Evolutionary conservation across 192 early-diverging fungal species (phyloP), one percentile per base, ranked within the genome.

Genomic region (Dimargaris xerosporica): DNA sequence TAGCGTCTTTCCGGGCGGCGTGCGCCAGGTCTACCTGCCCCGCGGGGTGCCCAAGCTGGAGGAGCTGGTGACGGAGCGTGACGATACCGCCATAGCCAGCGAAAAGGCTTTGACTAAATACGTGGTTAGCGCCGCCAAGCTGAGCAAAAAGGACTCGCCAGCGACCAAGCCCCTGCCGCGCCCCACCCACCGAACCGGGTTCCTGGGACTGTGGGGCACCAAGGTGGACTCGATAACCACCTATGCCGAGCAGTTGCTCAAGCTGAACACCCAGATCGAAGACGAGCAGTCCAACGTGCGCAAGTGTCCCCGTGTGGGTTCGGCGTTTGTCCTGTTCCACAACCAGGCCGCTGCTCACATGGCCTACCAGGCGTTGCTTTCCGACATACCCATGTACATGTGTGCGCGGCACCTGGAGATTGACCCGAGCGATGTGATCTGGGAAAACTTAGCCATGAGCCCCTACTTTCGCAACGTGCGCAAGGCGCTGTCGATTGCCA

Each of bases 291-390:
- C 73, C 26, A 31, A 71, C 0, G 34, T 63, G 5, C 54, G 63
- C 44, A n/a, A 55, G 3, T 64, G 72, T 50, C 60, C 54, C 21
- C 69, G 73, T 15, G 62, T 78, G 59, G 77, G 80, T 25, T 83
- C 87, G 29, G 90, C 89, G 5, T 89, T 95, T 70, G 80, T 95
- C 19, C 78, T 87, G 69, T 95, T 95, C 67, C 77, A 81, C 52
- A 69, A 75, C 52, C 80, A 85, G 52, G 74, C 86, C 30, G 80
- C 82, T 0, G 84, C 92, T 0, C 90, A 95, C 42, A 81, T 89
- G 71, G 90, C 90, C 19, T 79, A 82, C 15, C 82, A 84, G 51
- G 72, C 73, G 0, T 73, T 88, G 0, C 65, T 87, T 16, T 74
- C 87, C 71, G 71, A 79, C 30, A 69, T 66, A 59, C 79, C 83